Base-by-base conservation (phyloP, 768 basidiomycete genomes). In the Hygrocybe punicea region DNA sequence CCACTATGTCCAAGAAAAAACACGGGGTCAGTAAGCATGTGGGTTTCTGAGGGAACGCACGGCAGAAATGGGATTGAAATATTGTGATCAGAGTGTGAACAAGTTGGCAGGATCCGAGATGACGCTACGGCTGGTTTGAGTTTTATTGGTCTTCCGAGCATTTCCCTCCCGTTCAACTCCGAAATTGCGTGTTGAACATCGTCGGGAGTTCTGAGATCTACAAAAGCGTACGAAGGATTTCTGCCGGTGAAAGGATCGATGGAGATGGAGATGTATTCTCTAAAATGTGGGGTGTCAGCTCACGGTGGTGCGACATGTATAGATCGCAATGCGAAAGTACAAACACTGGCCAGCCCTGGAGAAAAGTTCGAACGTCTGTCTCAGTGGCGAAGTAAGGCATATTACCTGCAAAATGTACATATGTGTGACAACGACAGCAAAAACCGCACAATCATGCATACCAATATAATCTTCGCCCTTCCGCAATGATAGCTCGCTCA, bases 161-260 rank as follows among this genome's bases (percentile, higher is more conserved):
- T 17, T 48, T 48, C 24, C 14, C 14, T 48, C 24, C 25, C 47
- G 47, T 25, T 48, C 24, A 48, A 48, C 23, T 23, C 24, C 5
- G 47, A 4, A 23, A 48, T 48, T 17, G 47, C 47, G 14, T n/a
- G 47, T 4, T 48, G 17, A 16, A n/a, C 47, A 29, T 48, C 47
- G 4, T 21, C 47, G n/a, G 47, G 25, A 48, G 47, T 48, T 4
- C 47, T 25, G 47, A 48, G 47, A 48, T 48, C 47, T 25, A 48
- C 47, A 29, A 48, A 48, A 14, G 47, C 47, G 19, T 48, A 48
- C 7, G 47, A 48, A 14, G 47, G 47, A 29, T 48, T 48, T 23
- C 47, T 48, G 16, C 47, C 47, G 14, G 47, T 48, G n/a, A 48
- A 48, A 19, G 47, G 47, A 29, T 48, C 47, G 4, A 48, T 48